These are phyloP conservation scores for Candida xyloterini DNA, from an alignment of 805 yeast species.

Conservation along the genomic window DNA sequence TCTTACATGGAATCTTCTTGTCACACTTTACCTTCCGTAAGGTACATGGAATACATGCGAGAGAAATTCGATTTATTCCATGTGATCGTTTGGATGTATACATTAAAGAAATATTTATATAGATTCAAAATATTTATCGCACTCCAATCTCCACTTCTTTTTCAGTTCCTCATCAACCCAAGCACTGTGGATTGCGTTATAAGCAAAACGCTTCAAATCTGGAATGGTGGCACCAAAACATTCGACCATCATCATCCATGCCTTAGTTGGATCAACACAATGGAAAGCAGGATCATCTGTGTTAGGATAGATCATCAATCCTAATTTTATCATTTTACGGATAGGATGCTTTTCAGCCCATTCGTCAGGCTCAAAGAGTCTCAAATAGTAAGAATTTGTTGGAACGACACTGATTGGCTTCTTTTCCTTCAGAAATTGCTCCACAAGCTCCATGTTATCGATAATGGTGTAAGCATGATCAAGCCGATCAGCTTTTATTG, in stretches of 20 bases:
- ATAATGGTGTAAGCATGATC: conserved; percentile 34
- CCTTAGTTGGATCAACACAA: conserved; percentile 29
- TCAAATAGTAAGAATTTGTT: conserved; percentile 32
- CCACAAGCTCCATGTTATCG: conserved; percentile 25
- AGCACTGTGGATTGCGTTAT: conserved; percentile 30
- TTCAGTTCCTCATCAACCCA: conserved; percentile 27
- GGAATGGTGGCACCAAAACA: conserved; percentile 26
- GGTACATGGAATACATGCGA: conserved; percentile 24
- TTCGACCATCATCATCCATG: conserved; percentile 34
- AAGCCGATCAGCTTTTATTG: conserved; percentile 26
- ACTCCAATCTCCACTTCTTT: conserved; percentile 16
- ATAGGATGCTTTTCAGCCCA: conserved; percentile 34
- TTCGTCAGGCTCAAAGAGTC: conserved; percentile 26
- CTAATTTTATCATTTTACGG: conserved; percentile 27
- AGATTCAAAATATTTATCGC: conserved; percentile 17
- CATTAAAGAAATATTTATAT: neutral
- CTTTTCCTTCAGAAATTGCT: conserved; percentile 23
- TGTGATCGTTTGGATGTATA: neutral
- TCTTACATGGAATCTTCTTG: conserved; percentile 24
- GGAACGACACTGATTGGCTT: conserved; percentile 31
- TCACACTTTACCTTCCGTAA: conserved; percentile 26
- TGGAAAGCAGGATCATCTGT: conserved; percentile 34
- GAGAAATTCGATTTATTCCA: conserved; percentile 9
- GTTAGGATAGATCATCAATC: conserved; percentile 30
- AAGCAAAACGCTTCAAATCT: conserved; percentile 23